These are phyloP conservation scores for Aspergillus vadensis DNA, from an alignment of 2,329 filamentous ascomycete species.

Conservation along the genomic window DNA sequence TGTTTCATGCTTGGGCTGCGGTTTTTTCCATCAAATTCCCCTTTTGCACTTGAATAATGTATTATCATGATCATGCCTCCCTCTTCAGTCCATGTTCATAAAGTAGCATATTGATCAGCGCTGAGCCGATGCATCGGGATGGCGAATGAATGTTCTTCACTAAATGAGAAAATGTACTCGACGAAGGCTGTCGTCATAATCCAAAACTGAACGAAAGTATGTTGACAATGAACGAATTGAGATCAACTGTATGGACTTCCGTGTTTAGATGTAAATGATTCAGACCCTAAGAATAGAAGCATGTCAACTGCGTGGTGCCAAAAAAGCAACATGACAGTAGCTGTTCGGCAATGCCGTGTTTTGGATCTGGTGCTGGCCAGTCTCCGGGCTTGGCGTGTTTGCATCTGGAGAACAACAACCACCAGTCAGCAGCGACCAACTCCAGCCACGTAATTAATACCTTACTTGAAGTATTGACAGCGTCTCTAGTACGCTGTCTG, in stretches of 20 bases:
- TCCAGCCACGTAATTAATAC: neutral
- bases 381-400: slow-evolving; percentile 29
- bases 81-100: neutral
- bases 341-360: neutral
- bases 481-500: too few relatives aligned
- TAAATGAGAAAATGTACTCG: neutral
- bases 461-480: neutral
- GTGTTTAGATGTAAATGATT: neutral
- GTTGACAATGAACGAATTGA: neutral
- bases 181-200: neutral
- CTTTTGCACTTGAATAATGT: neutral
- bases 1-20: neutral
- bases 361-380: neutral
- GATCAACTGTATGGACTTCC: neutral
- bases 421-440: neutral
- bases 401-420: slow-evolving; percentile 15
- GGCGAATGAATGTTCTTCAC: neutral
- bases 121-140: neutral
- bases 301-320: too few relatives aligned
- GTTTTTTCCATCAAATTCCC: neutral
- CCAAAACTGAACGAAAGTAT: neutral
- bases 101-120: neutral
- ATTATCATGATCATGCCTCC: slow-evolving; percentile 3
- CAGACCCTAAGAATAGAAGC: too few relatives aligned
- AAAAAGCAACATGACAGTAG: neutral